Percentiles rank a stretch among this genome's conserved stretches.
phyloP scores from a whole-genome alignment of 2,329 filamentous ascomycete species.

The Plenodomus lindquistii region DNA sequence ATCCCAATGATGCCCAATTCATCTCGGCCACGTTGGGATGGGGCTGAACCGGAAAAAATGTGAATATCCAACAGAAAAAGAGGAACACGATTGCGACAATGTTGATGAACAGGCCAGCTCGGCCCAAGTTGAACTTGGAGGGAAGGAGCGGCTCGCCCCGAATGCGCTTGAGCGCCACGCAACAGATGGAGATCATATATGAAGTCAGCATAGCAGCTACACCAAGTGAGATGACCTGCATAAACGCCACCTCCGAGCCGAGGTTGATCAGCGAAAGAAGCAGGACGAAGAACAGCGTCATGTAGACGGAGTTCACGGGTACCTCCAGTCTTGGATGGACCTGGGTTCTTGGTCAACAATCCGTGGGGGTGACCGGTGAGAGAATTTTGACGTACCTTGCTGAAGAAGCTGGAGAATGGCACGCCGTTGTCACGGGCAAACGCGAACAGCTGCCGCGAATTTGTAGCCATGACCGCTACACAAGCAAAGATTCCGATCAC shows the following conservation, averaged over 20 bases:
- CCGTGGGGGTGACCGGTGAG: too few species aligned
- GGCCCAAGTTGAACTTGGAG: conserved; percentile 53
- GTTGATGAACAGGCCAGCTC: conserved; percentile 49
- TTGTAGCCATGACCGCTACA: conserved; percentile 27
- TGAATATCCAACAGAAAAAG: conserved; percentile 47
- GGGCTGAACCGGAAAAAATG: conserved; percentile 46
- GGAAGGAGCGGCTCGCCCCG: conserved; percentile 49
- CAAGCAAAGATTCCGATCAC: conserved; percentile 21
- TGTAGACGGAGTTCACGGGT: conserved; percentile 25
- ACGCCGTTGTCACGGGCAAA: conserved; percentile 35
- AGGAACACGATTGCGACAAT: conserved; percentile 46
- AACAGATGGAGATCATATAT: conserved; percentile 49
- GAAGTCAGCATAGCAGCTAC: conserved; percentile 20
- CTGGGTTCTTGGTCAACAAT: conserved; percentile 25
- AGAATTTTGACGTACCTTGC: conserved; percentile 35
- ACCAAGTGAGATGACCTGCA: conserved; percentile 18
- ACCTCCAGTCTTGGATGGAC: conserved; percentile 22
- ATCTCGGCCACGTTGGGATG: conserved; percentile 51
- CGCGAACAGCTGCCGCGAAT: conserved; percentile 32
- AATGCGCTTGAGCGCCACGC: conserved; percentile 50
- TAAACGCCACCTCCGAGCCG: conserved; percentile 29
- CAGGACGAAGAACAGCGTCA: conserved; percentile 21
- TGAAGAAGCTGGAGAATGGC: conserved; percentile 30
- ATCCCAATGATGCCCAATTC: conserved; percentile 53
- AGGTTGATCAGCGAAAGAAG: conserved; percentile 36